Conservation (phyloP, 139 green algal species). For the Asterochloris erici region DNA sequence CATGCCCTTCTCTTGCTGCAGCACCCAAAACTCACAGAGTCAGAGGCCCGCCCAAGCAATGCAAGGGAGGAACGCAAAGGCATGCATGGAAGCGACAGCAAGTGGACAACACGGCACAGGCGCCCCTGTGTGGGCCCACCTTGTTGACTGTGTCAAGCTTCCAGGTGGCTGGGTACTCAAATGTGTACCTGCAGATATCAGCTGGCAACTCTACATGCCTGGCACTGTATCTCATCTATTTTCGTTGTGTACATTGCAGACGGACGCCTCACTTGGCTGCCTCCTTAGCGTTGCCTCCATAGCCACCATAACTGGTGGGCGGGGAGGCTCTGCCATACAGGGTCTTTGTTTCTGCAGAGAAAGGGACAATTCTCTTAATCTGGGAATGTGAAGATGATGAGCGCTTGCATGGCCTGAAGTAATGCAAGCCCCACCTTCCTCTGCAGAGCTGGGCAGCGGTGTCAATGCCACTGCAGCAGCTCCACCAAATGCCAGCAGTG, state of each 20-base stretch:
- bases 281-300: slow-evolving; percentile 75
- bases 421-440: neutral
- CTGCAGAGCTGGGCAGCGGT: neutral
- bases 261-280: slow-evolving; percentile 39
- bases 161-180: slow-evolving; percentile 76
- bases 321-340: slow-evolving; percentile 67
- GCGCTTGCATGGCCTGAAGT: neutral
- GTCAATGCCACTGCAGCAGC: neutral
- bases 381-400: neutral
- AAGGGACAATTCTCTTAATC: neutral
- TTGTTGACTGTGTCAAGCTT: slow-evolving; percentile 74
- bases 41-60: neutral
- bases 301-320: slow-evolving; percentile 79
- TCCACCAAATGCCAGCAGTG: slow-evolving; percentile 1
- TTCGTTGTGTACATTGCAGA: neutral
- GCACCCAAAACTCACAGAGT: neutral
- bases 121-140: slow-evolving; percentile 23
- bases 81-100: neutral
- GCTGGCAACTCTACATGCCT: neutral
- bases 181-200: slow-evolving; percentile 54
- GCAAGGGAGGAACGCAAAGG: neutral
- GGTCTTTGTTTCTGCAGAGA: slow-evolving; percentile 37
- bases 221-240: neutral
- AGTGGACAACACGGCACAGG: neutral
- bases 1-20: slow-evolving; percentile 80